phyloP scores from a whole-genome alignment of 805 yeast genomes.

The Phaffomyces thermotolerans region DNA sequence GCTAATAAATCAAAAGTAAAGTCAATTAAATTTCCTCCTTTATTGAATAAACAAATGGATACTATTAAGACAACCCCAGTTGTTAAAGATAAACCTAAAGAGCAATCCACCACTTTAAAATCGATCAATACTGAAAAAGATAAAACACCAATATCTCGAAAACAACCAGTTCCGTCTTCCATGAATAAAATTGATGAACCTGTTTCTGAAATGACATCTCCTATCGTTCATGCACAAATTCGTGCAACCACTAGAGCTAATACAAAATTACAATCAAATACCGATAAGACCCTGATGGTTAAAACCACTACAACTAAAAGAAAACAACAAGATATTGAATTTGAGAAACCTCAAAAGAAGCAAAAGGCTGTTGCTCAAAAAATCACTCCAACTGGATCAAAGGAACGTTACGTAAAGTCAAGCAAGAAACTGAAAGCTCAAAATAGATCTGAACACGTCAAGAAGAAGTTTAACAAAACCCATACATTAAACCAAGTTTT shows the following conservation, averaged over 20 bases:
- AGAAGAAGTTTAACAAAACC: neutral
- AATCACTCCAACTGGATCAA: too few relatives aligned
- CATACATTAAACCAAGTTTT: conserved; percentile 3
- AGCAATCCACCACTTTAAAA: neutral
- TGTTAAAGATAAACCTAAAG: neutral
- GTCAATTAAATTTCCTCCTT: conserved; percentile 5
- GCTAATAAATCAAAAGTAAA: conserved; percentile 2
- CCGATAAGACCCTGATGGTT: neutral
- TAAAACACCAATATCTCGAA: neutral
- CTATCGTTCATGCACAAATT: conserved; percentile 10
- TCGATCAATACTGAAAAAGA: neutral
- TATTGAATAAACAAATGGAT: neutral
- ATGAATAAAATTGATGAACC: conserved; percentile 4
- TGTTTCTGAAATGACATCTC: conserved; percentile 12
- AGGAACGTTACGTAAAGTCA: neutral
- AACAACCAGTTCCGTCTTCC: conserved; percentile 3
- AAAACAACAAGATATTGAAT: neutral
- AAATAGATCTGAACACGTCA: too few relatives aligned
- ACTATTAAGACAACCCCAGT: neutral
- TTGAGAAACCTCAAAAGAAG: neutral
- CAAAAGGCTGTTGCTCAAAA: too few relatives aligned
- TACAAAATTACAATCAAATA: neutral
- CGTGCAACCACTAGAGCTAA: conserved; percentile 13
- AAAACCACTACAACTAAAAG: neutral
- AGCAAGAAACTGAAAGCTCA: neutral